Evolutionary conservation across 805 yeast species (phyloP).

Genomic region (Yarrowia alimentaria): DNA sequence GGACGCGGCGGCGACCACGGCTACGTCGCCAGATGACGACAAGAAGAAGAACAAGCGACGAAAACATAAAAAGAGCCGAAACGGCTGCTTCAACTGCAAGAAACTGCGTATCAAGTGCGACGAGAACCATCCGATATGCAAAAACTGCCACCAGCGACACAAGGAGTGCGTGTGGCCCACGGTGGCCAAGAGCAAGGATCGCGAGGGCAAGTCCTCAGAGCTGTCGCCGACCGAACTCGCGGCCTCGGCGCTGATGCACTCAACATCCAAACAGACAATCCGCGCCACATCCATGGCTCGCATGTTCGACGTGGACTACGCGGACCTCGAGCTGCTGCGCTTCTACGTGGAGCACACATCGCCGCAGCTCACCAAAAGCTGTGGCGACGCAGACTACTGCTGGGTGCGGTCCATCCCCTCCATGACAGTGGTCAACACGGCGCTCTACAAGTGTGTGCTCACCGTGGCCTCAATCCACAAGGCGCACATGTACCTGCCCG

Average conservation of each 20-base stretch:
- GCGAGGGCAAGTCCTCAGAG: conserved; percentile 3
- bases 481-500: conserved; percentile 25
- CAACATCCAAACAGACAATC: conserved; percentile 16
- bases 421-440: conserved; percentile 23
- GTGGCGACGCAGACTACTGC: conserved; percentile 25
- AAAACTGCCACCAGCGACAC: conserved; percentile 31
- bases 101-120: conserved; percentile 35
- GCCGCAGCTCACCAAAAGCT: conserved; percentile 8
- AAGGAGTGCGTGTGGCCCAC: conserved; percentile 31
- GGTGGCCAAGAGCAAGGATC: conserved; percentile 7
- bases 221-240: conserved; percentile 22
- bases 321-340: conserved; percentile 23
- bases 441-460: conserved; percentile 23
- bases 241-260: conserved; percentile 15
- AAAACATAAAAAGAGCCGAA: conserved; percentile 34
- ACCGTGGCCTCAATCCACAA: conserved; percentile 25
- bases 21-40: conserved; percentile 18
- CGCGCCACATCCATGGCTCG: conserved; percentile 21
- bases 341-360: conserved; percentile 25
- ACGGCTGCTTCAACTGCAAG: conserved; percentile 35
- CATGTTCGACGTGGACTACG: conserved; percentile 27
- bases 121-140: conserved; percentile 33
- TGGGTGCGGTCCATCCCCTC: conserved; percentile 27
- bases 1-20: background rate
- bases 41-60: conserved; percentile 30